phyloP scores from a whole-genome alignment of 768 basidiomycete genomes.

The Sporobolomyces pararoseus region DNA sequence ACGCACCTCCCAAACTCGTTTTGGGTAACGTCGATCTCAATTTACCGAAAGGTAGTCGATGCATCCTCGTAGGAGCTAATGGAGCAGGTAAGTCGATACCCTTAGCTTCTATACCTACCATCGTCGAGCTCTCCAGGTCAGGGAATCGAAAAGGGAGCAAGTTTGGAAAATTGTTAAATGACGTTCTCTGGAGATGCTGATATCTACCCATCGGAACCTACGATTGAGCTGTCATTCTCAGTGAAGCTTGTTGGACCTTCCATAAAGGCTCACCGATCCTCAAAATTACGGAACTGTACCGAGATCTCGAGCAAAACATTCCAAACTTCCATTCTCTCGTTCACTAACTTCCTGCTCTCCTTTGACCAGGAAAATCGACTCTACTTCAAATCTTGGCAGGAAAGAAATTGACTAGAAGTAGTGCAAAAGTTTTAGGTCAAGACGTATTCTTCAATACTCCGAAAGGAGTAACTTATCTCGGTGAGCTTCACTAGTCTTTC shows the following conservation, averaged over 20 bases:
- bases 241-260: no score
- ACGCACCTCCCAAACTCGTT: conserved; percentile 51
- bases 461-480: conserved; percentile 42
- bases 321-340: background rate
- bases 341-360: background rate
- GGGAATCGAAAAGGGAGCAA: background rate
- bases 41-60: conserved; percentile 71
- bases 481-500: no score
- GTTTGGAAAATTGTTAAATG: background rate
- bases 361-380: conserved; percentile 74
- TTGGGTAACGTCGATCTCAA: conserved; percentile 64
- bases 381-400: conserved; percentile 89
- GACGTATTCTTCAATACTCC: conserved; percentile 90
- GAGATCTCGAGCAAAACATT: background rate
- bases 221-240: conserved; percentile 20
- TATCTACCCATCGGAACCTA: no score
- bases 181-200: background rate
- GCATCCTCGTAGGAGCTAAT: conserved; percentile 85
- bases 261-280: no score
- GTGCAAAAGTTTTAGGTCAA: conserved; percentile 66
- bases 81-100: conserved; percentile 61
- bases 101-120: background rate
- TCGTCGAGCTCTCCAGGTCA: no score
- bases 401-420: conserved; percentile 70
- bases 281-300: no score